A percentile compares a stretch with the other conserved stretches of the same genome.
Conservation (phyloP, 2,329 filamentous ascomycete genomes). For the Colletotrichum karsti region DNA sequence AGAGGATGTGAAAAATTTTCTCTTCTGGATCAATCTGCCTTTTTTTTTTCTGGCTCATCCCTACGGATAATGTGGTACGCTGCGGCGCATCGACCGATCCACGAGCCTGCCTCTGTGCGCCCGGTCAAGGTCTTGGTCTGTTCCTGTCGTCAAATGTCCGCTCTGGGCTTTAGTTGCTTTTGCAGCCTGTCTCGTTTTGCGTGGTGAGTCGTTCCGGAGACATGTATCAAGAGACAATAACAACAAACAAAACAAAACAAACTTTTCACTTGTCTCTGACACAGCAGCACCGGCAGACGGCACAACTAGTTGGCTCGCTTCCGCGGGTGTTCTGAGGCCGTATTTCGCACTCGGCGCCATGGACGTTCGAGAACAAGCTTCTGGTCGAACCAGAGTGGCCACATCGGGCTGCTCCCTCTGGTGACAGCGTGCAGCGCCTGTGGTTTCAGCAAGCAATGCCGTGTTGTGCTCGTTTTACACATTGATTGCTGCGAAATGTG, state of each 20-base stretch:
- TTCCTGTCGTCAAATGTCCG: conserved; percentile 9
- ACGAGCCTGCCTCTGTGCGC: conserved; percentile 3
- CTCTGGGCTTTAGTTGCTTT: background rate
- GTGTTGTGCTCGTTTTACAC: background rate
- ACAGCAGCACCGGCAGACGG: background rate
- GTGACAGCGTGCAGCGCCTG: background rate
- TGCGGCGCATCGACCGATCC: conserved; percentile 18
- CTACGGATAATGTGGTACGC: background rate
- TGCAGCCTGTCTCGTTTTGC: conserved; percentile 4
- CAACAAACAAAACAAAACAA: conserved; percentile 16
- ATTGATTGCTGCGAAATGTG: background rate
- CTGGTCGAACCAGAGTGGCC: background rate
- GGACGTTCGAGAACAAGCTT: conserved; percentile 1
- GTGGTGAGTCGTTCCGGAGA: background rate
- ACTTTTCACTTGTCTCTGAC: background rate
- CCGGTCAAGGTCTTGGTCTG: conserved; percentile 7
- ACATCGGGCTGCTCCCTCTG: background rate
- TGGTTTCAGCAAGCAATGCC: background rate
- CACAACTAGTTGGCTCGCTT: background rate
- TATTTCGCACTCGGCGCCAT: background rate
- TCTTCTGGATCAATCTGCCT: conserved; percentile 3
- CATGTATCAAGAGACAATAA: conserved; percentile 16
- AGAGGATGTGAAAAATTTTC: background rate
- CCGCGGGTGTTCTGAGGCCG: background rate
- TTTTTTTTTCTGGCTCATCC: background rate